Base-by-base conservation (phyloP, 441 rosid genomes). In the Brassica hybrid region DNA sequence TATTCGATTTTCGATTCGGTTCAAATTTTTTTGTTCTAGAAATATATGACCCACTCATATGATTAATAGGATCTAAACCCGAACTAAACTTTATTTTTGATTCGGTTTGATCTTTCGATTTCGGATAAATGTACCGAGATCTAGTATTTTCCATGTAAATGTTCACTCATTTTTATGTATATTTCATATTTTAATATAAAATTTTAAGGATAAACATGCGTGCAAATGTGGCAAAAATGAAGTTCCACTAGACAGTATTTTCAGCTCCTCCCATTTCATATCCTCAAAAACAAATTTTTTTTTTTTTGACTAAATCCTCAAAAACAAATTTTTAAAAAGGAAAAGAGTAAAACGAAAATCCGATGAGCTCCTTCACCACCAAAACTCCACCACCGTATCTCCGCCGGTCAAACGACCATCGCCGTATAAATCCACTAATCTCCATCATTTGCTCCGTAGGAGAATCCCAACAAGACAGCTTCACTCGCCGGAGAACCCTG, bases 401-500 rank as follows among this genome's bases (percentile, higher is more conserved):
- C 72, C 82, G 21, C 72, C 82, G 67, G 2, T 54, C 78, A 54
- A 62, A 38, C 21, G 2, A 41, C 13, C 67, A 32, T 7, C 54
- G 21, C 45, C 75, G 78, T 4, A 0, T 25, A 36, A 78, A 73
- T 6, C 56, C 36, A 62, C 65, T 50, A 3, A 54, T 69, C 23
- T 41, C 71, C 66, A 52, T 73, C 45, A 9, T 52, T 45, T 72
- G 64, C 45, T 61, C 67, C 38, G 9, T 23, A 34, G 43, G 78
- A 65, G 48, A 69, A 74, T 62, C 82, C 30, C 76, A 79, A 58
- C 43, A 77, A 61, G 65, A 62, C 14, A 65, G 25, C 58, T 62
- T 52, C 32, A 68, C 75, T 41, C 65, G 71, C 79, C 77, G 92
- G 54, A 73, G 87, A 80, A 85, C 79, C 30, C 32, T 86, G 6